Base-by-base conservation (phyloP, 495 filamentous ascomycete genomes). In the Chaetomium cochliodes region DNA sequence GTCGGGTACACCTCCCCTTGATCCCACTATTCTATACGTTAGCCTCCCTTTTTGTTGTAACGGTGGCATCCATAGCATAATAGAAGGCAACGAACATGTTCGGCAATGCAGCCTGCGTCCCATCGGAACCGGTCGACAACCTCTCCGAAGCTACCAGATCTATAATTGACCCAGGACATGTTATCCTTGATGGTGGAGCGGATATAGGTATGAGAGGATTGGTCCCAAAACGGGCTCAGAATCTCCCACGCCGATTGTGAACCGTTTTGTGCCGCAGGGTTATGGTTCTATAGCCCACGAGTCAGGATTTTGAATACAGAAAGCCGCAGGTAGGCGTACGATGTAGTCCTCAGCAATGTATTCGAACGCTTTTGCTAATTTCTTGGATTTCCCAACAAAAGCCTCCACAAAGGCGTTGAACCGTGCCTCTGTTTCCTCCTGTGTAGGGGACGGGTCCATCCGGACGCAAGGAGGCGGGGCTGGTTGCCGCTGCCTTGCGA, bases 61-160 rank as follows among this genome's bases (percentile, higher is more conserved):
- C 33, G 1, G 11, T 37, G 1, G 33, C 9, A 37, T 37, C 9
- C 9, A 5, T 37, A 11, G 11, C 33, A 12, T 11, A 12, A 9
- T 37, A 8, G 18, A n/a, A 16, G 18, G 42, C 18, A 13, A 76
- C 76, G 41, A 67, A 79, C 76, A 67, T 79, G 77, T 54, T 79
- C 76, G 51, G 66, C 74, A 62, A 79, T 79, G 60, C 77, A 79
- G 2, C 76, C 76, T 28, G 61, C 70, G 18, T 77, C 77, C 77
- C 76, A 79, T 8, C 75, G 62, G 60, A 67, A 79, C 52, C 74
- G 63, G 66, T 79, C 77, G 5, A 79, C 77, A n/a, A 76, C 67
- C 44, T 67, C 66, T 2, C 75, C 72, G n/a, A 76, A 61, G 1
- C 42, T 39, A 3, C 54, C 42, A 46, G 42, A 65, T 13, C 53